phyloP scores from a whole-genome alignment of 2,329 filamentous ascomycete genomes.

The Emergomyces pasteurianus region DNA sequence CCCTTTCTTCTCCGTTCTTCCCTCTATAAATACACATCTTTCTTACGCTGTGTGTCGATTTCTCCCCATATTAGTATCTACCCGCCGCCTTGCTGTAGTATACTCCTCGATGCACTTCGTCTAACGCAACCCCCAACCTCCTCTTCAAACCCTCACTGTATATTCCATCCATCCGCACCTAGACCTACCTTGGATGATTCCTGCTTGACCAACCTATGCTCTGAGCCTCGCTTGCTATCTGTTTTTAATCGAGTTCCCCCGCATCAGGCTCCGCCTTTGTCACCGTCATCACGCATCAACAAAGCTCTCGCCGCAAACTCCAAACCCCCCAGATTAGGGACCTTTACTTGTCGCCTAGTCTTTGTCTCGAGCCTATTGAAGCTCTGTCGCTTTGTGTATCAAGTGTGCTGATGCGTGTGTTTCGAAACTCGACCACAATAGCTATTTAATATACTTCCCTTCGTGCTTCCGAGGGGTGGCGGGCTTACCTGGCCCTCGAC shows the following conservation, averaged over 20 bases:
- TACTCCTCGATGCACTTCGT: background rate
- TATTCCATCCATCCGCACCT: background rate
- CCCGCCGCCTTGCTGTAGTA: background rate
- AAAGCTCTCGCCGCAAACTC: background rate
- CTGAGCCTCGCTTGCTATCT: background rate
- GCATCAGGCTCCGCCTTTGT: background rate
- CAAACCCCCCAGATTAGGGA: background rate
- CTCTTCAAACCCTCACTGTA: background rate
- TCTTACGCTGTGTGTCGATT: too few species aligned
- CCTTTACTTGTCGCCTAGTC: background rate
- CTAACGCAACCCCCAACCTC: background rate
- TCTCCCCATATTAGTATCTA: background rate
- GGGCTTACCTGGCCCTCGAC: background rate
- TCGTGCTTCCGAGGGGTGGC: background rate
- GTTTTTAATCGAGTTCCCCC: background rate
- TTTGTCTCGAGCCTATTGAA: slow-evolving; percentile 1
- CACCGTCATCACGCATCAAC: background rate
- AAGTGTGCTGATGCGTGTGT: background rate
- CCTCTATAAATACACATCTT: background rate
- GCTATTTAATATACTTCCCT: background rate
- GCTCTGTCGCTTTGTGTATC: background rate
- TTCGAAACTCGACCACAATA: background rate
- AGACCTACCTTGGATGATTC: background rate
- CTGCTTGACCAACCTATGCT: background rate
- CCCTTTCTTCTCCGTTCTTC: background rate